Percentiles rank a stretch among this genome's conserved stretches.
These are phyloP conservation scores for Fragaria iinumae DNA, from an alignment of 306 rosid genomes.

Conservation along the genomic window DNA sequence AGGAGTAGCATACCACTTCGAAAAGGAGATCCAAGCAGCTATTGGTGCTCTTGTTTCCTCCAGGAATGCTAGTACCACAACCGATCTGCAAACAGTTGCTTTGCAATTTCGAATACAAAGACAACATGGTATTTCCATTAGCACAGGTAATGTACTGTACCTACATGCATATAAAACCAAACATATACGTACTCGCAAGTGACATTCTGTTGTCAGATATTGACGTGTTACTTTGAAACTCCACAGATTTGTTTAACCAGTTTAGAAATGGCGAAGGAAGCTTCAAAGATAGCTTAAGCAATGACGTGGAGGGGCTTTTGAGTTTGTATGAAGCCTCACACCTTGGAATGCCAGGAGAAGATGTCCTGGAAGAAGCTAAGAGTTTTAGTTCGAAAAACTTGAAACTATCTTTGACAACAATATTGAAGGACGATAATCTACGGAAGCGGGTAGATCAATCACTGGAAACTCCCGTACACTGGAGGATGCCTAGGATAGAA, in stretches of 20 bases:
- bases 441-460: slow-evolving; percentile 15
- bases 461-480: slow-evolving; percentile 16
- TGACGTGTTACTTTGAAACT: neutral
- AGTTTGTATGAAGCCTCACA: slow-evolving; percentile 36
- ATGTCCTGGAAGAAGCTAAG: slow-evolving; percentile 28
- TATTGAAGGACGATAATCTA: neutral
- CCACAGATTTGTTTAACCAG: slow-evolving; percentile 19
- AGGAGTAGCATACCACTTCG: slow-evolving; percentile 35
- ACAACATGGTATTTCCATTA: slow-evolving; percentile 24
- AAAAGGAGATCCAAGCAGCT: slow-evolving; percentile 23
- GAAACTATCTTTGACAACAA: neutral
- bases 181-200: too few species aligned
- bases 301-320: slow-evolving; percentile 24
- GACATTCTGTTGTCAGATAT: neutral
- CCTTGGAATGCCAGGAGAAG: slow-evolving; percentile 30
- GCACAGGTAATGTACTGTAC: slow-evolving; percentile 17
- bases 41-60: neutral
- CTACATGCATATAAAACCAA: neutral
- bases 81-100: slow-evolving; percentile 7
- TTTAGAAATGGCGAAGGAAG: slow-evolving; percentile 16
- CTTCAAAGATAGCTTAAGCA: slow-evolving; percentile 23
- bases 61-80: neutral
- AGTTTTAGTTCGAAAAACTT: slow-evolving; percentile 14
- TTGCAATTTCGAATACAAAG: slow-evolving; percentile 25
- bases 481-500: slow-evolving; percentile 32